Evolutionary conservation across 1,284 basidiomycete species (phyloP), one percentile per base, ranked within the genome.

Genomic region (Pyrrhoderma noxium): DNA sequence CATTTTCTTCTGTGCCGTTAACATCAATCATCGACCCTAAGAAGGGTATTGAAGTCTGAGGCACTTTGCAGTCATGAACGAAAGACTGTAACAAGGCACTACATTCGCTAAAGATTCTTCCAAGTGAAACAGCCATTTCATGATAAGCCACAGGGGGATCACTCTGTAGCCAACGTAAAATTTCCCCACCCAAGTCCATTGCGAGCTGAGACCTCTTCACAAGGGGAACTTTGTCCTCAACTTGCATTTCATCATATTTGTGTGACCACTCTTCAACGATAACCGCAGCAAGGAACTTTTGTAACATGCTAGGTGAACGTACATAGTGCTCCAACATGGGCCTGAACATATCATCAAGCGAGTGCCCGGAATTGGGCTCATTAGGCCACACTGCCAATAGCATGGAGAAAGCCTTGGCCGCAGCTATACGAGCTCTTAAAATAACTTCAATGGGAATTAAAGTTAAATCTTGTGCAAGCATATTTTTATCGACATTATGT

Each of bases 401-500:
- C 58, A 76, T 71, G 1, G 93, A 90, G 9, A 99, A 67, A 0
- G 93, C 92, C 11, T 79, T 82, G 1, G 92, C 86, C 1, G 86
- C 80, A 3, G 88, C 83, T 3, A 98, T 70, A 36, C 96, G 77
- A 14, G 91, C 92, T 57, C 89, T 82, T 52, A 96, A 70, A 25
- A 93, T 82, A 1, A 82, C 72, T 61, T 97, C 94, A 13, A 80
- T 70, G 5, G 86, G 76, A 22, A 99, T 76, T 18, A 99, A 74
- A 0, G 89, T 82, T 49, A 95, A 70, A 64, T 99, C 96, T 63
- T 98, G 94, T 0, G 82, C 76, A 44, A 98, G 75, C 81, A 99
- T 94, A 53, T 89, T 89, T 73, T 93, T 98, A 72, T 99, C 96
- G 23, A 99, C 89, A 60, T 97, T 95, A 65, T 99, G 89, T 31